Evolutionary conservation across 1,284 basidiomycete genomes (phyloP), one percentile per base, ranked within the genome.

Genomic region (Caloboletus firmus): DNA sequence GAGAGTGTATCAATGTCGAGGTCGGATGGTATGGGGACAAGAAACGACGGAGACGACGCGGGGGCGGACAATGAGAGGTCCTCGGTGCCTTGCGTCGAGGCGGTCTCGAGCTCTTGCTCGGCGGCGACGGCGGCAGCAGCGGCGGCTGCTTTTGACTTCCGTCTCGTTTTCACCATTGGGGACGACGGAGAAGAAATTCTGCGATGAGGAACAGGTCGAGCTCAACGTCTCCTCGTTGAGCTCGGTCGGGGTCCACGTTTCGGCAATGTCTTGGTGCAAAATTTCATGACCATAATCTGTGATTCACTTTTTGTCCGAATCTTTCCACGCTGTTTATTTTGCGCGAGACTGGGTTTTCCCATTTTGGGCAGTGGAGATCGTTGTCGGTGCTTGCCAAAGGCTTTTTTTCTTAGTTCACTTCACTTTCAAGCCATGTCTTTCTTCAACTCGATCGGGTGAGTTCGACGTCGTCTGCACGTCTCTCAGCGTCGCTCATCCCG

Each of bases 371-470:
- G 31, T 34, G 26, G 34, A 45, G 52, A 59, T 55, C 28, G 45
- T 20, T 30, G 26, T 43, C 22, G 44, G 15, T 35, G 17, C 11
- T 47, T 17, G 11, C 8, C 15, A 20, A 18, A 1, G 0, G 15
- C n/a, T 40, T 26, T 37, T 34, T 20, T 34, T 40, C 15, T 11
- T 7, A 24, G 2, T 22, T 26, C 26, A 13, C 65, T 68, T 71
- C 20, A 45, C 51, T 55, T 69, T 68, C 61, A 62, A 63, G 56
- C 15, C 50, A 89, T 89, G 86, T 89, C 87, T 34, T 89, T 89
- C 72, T 88, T 90, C 73, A 89, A 88, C 66, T 85, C 85, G 26
- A 79, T 90, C 43, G 83, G 87, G 87, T 89, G 59, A 53, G 82
- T 73, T 49, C 15, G 31, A 3, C 57, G 51, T 46, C 55, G 41